Evolutionary conservation across 108 stramenopile species (phyloP).

Genomic region (Seminavis robusta): DNA sequence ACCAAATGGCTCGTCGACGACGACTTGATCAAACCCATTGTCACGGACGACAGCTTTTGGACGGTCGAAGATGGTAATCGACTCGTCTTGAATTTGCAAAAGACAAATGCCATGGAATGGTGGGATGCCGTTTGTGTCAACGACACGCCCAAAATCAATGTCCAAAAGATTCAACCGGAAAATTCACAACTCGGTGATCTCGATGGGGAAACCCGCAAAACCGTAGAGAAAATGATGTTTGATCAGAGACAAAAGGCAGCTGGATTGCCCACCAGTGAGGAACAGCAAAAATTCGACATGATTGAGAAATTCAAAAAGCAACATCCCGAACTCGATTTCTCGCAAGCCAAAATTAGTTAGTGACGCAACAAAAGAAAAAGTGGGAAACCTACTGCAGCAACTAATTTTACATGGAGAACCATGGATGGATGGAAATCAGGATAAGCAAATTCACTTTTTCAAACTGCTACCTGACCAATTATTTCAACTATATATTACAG

Average conservation of each 20-base stretch:
- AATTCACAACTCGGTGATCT: slow-evolving; percentile 91
- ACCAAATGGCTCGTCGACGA: slow-evolving; percentile 72
- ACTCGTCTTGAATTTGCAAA: slow-evolving; percentile 79
- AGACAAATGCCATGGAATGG: slow-evolving; percentile 98
- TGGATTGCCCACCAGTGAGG: slow-evolving; percentile 96
- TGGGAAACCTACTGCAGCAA: no score
- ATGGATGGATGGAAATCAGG: no score
- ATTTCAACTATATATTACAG: no score
- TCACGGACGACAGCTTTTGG: slow-evolving; percentile 99
- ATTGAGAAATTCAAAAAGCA: slow-evolving; percentile 92
- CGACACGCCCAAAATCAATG: slow-evolving; percentile 91
- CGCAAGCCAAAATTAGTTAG: slow-evolving; percentile 90
- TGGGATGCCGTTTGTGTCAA: slow-evolving; percentile 90
- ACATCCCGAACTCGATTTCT: slow-evolving; percentile 99
- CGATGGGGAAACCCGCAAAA: slow-evolving; percentile 97
- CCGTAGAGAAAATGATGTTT: slow-evolving; percentile 99
- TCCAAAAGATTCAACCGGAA: slow-evolving; percentile 96
- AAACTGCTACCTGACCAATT: no score
- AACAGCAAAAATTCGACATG: slow-evolving; percentile 89
- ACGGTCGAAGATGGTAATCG: slow-evolving; percentile 95
- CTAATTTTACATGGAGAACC: no score
- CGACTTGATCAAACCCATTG: slow-evolving; percentile 81
- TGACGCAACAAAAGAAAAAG: no score
- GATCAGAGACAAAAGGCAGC: slow-evolving; percentile 98
- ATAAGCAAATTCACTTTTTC: no score